Evolutionary conservation across 768 basidiomycete genomes (phyloP).

Genomic region (Naganishia kalamii): DNA sequence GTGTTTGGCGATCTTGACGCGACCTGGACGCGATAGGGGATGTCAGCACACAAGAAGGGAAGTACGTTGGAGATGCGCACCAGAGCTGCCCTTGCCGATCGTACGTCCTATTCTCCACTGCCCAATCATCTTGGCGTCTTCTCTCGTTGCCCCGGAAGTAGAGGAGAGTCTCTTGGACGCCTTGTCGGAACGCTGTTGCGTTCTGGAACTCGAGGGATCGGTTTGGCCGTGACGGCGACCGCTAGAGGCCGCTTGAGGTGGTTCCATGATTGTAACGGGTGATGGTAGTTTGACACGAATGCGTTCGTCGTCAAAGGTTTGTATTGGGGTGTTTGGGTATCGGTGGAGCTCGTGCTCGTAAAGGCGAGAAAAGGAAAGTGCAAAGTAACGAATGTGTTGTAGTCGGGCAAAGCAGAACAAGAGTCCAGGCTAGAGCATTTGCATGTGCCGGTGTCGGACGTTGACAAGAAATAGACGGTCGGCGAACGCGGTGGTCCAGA

Average conservation of each 20-base stretch:
- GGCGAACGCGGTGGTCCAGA: not conserved
- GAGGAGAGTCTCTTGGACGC: slow-evolving; percentile 4
- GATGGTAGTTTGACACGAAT: not conserved
- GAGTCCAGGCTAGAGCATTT: not conserved
- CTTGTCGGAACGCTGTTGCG: not conserved
- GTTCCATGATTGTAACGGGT: not conserved
- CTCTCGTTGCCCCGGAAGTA: slow-evolving; percentile 19
- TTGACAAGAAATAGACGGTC: not conserved
- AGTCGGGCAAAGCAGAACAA: not conserved
- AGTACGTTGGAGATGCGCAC: slow-evolving; percentile 48
- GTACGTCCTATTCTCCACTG: slow-evolving; percentile 77
- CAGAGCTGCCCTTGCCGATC: slow-evolving; percentile 74
- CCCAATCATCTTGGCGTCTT: slow-evolving; percentile 55
- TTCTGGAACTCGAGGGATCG: not conserved
- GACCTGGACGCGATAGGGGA: slow-evolving; percentile 53
- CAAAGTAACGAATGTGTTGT: slow-evolving; percentile 7
- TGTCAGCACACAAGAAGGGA: not conserved
- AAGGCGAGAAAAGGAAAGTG: slow-evolving; percentile 1
- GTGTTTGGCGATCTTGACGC: slow-evolving; percentile 81
- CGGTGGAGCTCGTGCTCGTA: slow-evolving; percentile 8
- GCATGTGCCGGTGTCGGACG: slow-evolving; percentile 1
- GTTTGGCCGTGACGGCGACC: not conserved
- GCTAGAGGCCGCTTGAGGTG: not conserved
- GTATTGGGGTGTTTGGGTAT: not conserved
- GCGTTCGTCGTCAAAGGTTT: not conserved